Evolutionary conservation across 108 stramenopile genomes (phyloP).

Genomic region (Fistulifera pelliculosa): DNA sequence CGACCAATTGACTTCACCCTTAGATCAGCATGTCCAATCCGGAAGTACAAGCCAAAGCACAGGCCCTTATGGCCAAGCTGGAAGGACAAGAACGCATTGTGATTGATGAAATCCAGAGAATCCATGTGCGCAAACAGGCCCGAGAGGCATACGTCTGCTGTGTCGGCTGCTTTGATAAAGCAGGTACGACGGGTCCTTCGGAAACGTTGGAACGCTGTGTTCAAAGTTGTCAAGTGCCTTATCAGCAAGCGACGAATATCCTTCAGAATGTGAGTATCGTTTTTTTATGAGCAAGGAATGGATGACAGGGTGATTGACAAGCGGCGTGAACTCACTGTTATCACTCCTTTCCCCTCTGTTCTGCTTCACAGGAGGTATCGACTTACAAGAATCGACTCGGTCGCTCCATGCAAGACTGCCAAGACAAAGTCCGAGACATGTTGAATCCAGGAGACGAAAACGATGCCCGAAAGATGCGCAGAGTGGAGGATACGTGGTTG

Average conservation of each 20-base stretch:
- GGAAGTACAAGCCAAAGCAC: slow-evolving; percentile 57
- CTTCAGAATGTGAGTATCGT: slow-evolving; percentile 48
- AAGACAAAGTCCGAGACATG: slow-evolving; percentile 75
- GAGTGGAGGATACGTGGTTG: slow-evolving; percentile 55
- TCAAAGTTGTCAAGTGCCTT: slow-evolving; percentile 63
- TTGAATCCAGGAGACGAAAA: slow-evolving; percentile 63
- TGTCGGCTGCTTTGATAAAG: slow-evolving; percentile 56
- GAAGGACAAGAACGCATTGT: slow-evolving; percentile 44
- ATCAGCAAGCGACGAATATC: slow-evolving; percentile 50
- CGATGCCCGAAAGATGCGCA: slow-evolving; percentile 51
- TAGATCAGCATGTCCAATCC: slow-evolving; percentile 40
- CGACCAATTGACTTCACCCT: too few species aligned
- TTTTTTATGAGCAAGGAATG: too few species aligned
- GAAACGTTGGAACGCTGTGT: slow-evolving; percentile 63
- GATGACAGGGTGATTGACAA: too few species aligned
- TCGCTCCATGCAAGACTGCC: slow-evolving; percentile 75
- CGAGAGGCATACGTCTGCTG: slow-evolving; percentile 56
- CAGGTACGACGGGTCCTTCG: slow-evolving; percentile 53
- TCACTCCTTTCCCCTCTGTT: neutral
- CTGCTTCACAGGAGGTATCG: slow-evolving; percentile 37
- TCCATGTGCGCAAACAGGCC: slow-evolving; percentile 47
- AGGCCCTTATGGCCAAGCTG: slow-evolving; percentile 60
- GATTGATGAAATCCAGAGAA: slow-evolving; percentile 59
- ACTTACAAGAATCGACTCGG: slow-evolving; percentile 78
- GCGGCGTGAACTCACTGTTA: too few species aligned